Base-by-base conservation (phyloP, 129 eudicot genomes). In the Sambucus nigra region DNA sequence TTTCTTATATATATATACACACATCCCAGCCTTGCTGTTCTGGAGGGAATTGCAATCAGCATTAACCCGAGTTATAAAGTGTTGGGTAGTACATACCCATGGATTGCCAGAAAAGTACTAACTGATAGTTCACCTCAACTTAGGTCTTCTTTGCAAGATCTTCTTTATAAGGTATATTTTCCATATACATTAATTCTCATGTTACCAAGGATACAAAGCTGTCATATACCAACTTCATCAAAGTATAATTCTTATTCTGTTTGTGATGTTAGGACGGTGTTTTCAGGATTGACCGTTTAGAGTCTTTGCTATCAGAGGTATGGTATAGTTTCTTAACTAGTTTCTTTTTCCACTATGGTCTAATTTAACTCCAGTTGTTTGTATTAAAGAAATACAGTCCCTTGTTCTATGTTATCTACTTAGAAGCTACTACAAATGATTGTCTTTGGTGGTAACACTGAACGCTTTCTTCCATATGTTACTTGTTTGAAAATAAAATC, bases 51-150 rank as follows among this genome's bases (percentile, higher is more conserved):
- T 59, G 99, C 99, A 5, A 68, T 86, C 60, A 73, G 76, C 76
- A 63, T 65, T 42, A 71, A 92, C 57, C 99, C 96, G 47, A 70
- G 86, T 68, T 92, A 92, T 79, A 92, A 92, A 67, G 99, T 92
- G 51, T 69, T 92, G 78, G 99, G 99, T 25, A 81, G 91, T 64
- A 81, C 99, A n/a, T 92, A 86, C 71, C 99, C 99, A 42, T 92
- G 94, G 94, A 92, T 92, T 67, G 99, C 99, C 59, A 71, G 80
- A 55, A 92, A 92, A 68, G 96, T 92, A 47, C 82, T 92, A 47
- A 86, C 80, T 31, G 94, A 77, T 72, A 77, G 77, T 62, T 92
- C 99, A 35, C 94, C 99, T 16, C 80, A 82, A 67, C 75, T 92
- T 59, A 66, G 72, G 70, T 73, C 99, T 27, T 86, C 99, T 60